A percentile compares a stretch with the other conserved stretches of the same genome.
Evolutionary conservation across 805 yeast species (phyloP).

Genomic region (Yamadazyma insecticola): DNA sequence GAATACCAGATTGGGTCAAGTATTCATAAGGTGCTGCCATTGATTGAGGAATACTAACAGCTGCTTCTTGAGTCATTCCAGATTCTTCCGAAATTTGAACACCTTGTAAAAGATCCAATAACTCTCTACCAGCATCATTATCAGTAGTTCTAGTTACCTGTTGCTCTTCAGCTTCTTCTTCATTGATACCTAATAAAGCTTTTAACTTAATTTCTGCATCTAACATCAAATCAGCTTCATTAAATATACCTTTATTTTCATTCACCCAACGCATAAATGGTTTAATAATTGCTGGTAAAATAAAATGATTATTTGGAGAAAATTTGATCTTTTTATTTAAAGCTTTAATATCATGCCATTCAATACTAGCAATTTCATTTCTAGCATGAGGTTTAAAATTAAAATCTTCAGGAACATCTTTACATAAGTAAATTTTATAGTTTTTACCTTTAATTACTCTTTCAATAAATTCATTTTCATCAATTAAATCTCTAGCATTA

Average conservation of each 20-base stretch:
- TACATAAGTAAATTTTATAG: conserved; percentile 73
- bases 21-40: conserved; percentile 15
- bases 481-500: conserved; percentile 65
- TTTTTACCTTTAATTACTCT: conserved; percentile 80
- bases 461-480: conserved; percentile 72
- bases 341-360: conserved; percentile 64
- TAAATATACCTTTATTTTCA: conserved; percentile 42
- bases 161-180: conserved; percentile 6
- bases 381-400: conserved; percentile 78
- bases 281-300: conserved; percentile 46
- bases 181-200: conserved; percentile 54
- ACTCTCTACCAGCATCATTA: conserved; percentile 72
- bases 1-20: conserved; percentile 19
- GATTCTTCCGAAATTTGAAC: conserved; percentile 12
- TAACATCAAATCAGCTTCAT: conserved; percentile 56
- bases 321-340: conserved; percentile 38
- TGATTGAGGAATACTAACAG: conserved; percentile 11
- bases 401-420: conserved; percentile 71
- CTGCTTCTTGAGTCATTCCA: conserved; percentile 1
- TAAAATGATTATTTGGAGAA: conserved; percentile 35
- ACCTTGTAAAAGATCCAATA: conserved; percentile 55
- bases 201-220: conserved; percentile 66
- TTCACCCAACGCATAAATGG: conserved; percentile 54
- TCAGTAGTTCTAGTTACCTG: conserved; percentile 7
- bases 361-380: conserved; percentile 79